phyloP scores from a whole-genome alignment of 208 protist species.

The Trypanosoma brucei region DNA sequence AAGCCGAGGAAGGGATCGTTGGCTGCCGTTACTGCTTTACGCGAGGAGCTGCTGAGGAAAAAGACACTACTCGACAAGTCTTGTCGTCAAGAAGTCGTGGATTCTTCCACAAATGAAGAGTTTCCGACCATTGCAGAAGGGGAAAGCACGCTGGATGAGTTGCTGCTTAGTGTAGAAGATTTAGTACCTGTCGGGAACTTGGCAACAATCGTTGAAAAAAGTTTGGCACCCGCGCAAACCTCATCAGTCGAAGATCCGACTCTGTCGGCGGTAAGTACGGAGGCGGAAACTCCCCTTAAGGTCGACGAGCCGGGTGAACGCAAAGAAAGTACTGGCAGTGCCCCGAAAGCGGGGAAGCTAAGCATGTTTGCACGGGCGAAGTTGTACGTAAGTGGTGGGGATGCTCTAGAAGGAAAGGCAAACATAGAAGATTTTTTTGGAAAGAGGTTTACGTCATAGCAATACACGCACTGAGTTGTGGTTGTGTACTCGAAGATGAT shows the following conservation, averaged over 20 bases:
- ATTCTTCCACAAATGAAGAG: not conserved
- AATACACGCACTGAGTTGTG: not conserved
- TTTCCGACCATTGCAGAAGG: not conserved
- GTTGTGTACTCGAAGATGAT: too few relatives aligned
- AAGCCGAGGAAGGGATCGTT: not conserved
- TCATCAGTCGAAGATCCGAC: too few relatives aligned
- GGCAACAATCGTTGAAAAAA: too few relatives aligned
- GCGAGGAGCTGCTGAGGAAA: slow-evolving; percentile 20
- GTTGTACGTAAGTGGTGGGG: slow-evolving; percentile 5
- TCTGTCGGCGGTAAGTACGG: too few relatives aligned
- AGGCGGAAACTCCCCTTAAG: too few relatives aligned
- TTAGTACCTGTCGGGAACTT: too few relatives aligned
- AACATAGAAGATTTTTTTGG: slow-evolving; percentile 7
- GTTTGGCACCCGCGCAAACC: too few relatives aligned
- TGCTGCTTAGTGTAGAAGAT: too few relatives aligned
- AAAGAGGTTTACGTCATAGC: slow-evolving; percentile 12
- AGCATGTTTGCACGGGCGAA: slow-evolving; percentile 34
- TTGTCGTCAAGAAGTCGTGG: not conserved
- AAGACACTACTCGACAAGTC: slow-evolving; percentile 6
- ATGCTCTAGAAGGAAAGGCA: not conserved
- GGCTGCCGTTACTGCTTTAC: slow-evolving; percentile 3
- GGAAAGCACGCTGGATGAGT: too few relatives aligned
- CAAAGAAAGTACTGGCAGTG: not conserved
- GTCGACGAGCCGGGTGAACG: too few relatives aligned
- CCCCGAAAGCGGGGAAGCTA: slow-evolving; percentile 11